Evolutionary conservation across 441 rosid species (phyloP).

Genomic region (Pelargonium fulgidum): DNA sequence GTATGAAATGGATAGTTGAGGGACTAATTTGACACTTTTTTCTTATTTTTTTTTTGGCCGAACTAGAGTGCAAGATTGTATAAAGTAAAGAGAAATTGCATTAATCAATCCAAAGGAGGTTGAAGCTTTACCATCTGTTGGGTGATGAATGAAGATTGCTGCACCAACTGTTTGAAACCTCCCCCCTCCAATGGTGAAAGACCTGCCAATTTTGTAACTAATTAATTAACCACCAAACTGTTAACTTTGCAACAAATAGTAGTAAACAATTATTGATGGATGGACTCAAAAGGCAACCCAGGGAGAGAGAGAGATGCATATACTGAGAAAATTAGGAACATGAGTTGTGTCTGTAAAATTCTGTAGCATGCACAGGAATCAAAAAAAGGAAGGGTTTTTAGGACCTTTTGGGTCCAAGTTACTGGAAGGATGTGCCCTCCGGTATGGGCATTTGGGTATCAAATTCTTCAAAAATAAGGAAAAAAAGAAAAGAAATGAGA

Average conservation of each 20-base stretch:
- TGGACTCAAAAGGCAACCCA: not conserved
- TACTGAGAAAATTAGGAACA: not conserved
- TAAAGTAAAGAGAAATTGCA: no score
- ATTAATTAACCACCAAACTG: slow-evolving; percentile 6
- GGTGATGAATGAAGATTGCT: not conserved
- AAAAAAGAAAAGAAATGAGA: not conserved
- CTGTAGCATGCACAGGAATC: not conserved
- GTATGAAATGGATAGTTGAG: no score
- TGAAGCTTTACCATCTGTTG: not conserved
- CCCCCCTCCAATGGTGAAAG: no score
- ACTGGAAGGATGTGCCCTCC: no score
- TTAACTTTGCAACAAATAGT: not conserved
- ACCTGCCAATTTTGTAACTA: not conserved
- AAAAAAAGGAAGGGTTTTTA: not conserved
- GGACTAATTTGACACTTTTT: no score
- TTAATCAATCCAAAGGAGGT: no score
- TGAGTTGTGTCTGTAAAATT: not conserved
- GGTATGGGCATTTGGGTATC: not conserved
- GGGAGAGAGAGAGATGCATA: not conserved
- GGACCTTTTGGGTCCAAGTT: not conserved
- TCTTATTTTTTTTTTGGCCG: no score
- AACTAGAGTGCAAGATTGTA: no score
- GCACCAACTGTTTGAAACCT: no score
- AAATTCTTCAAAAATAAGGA: not conserved
- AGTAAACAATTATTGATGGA: not conserved